Base-by-base conservation (phyloP, 192 early-diverging fungal species). In the Pilobolus umbonatus region DNA sequence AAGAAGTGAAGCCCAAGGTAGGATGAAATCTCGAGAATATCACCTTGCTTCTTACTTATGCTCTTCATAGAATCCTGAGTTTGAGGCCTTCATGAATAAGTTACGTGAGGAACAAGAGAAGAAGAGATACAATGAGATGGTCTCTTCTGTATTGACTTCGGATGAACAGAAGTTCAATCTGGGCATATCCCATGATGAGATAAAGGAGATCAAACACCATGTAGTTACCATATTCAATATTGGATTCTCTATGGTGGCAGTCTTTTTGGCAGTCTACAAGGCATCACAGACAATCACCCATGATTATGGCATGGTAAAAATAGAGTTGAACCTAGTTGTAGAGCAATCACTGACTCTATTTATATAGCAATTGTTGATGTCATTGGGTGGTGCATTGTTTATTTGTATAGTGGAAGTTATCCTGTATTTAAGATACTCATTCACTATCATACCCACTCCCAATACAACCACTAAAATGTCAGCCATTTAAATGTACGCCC, bases 181-280 rank as follows among this genome's bases (percentile, higher is more conserved):
- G 15, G 44, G 55, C 15, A 39, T 39, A 11, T 29, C 25, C 0
- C 46, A 46, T 25, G 44, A 57, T 28, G 62, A 65, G 15, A 25
- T 65, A 17, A 54, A 55, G 50, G 55, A 65, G 31, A 47, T 51
- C 17, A 54, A 55, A 19, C 28, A 46, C 21, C 62, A 65, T 32
- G 25, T 65, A 4, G 46, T 55, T 2, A 65, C 62, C 28, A 65
- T 65, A 26, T 28, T 57, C 8, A 65, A 65, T 43, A 65, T 65
- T 26, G 44, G 15, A 0, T 65, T 65, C 29, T 65, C 62, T 8
- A 65, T 65, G 62, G 62, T 51, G 12, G 62, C 62, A 17, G 55
- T 65, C 17, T 57, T 49, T 51, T 32, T 57, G 3, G 62, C 55
- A 1, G 62, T 65, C 12, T 65, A 48, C 22, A 44, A 57, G 19